Conservation (phyloP, 2,329 filamentous ascomycete genomes). For the Fusarium mexicanum region DNA sequence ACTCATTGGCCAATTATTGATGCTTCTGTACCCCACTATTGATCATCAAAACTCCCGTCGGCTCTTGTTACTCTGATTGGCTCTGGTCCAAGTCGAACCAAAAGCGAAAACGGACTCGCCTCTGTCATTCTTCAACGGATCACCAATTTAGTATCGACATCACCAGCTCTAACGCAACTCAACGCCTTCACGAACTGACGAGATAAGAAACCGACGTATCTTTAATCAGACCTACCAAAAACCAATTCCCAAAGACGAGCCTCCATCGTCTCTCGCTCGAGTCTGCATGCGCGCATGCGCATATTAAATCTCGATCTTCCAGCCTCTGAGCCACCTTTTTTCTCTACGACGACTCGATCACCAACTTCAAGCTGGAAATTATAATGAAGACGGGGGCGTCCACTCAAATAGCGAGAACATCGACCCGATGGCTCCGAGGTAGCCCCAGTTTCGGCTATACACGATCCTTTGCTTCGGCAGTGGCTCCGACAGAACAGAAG, state of each 20-base stretch:
- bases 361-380: constrained; percentile 48
- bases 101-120: constrained; percentile 39
- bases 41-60: background rate
- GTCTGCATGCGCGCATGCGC: constrained; percentile 10
- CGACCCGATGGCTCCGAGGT: constrained; percentile 53
- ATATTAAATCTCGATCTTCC: constrained; percentile 12
- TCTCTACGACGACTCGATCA: background rate
- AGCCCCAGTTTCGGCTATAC: constrained; percentile 50
- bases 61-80: constrained; percentile 33
- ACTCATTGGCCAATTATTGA: constrained; percentile 37
- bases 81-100: constrained; percentile 3
- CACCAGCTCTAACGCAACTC: constrained; percentile 4
- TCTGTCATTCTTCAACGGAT: constrained; percentile 16
- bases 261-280: background rate
- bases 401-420: constrained; percentile 53
- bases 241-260: background rate
- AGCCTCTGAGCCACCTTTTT: constrained; percentile 18
- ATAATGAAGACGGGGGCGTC: constrained; percentile 55
- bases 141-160: constrained; percentile 20
- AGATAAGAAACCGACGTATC: background rate
- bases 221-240: background rate
- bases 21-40: background rate
- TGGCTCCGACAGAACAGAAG: constrained; percentile 38
- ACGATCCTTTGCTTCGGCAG: constrained; percentile 46
- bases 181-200: background rate